phyloP scores from a whole-genome alignment of 305 asterid genomes.

The Ajuga reptans region DNA sequence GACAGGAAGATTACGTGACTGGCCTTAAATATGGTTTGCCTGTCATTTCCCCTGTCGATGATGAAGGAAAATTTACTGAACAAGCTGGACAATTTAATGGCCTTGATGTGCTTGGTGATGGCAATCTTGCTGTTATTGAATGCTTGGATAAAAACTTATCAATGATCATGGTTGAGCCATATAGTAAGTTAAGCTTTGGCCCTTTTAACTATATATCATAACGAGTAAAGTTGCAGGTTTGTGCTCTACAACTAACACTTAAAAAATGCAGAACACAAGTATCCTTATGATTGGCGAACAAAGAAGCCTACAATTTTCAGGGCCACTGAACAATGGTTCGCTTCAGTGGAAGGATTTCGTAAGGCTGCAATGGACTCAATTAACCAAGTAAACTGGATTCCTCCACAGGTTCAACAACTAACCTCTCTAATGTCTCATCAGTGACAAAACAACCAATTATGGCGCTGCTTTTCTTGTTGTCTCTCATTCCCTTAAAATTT shows the following conservation, averaged over 20 bases:
- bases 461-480: constrained; percentile 7
- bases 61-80: constrained; percentile 80
- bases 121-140: constrained; percentile 75
- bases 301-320: constrained; percentile 96
- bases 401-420: constrained; percentile 52
- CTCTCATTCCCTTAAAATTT: background rate
- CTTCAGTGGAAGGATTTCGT: constrained; percentile 96
- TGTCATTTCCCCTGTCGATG: constrained; percentile 83
- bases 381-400: constrained; percentile 71
- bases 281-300: constrained; percentile 98
- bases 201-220: constrained; percentile 5
- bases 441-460: background rate
- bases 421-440: background rate
- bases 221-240: background rate
- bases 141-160: constrained; percentile 60
- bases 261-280: constrained; percentile 74
- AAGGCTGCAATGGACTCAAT: constrained; percentile 82
- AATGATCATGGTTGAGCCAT: constrained; percentile 86
- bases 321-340: constrained; percentile 99
- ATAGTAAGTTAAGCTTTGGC: constrained; percentile 54
- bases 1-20: constrained; percentile 84
- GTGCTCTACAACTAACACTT: constrained; percentile 16
- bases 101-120: constrained; percentile 81
- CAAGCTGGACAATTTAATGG: constrained; percentile 88
- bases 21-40: constrained; percentile 88